Percentiles rank a stretch among this genome's conserved stretches.
phyloP scores from a whole-genome alignment of 1,139 yeast genomes.

The Candida glucosophila region DNA sequence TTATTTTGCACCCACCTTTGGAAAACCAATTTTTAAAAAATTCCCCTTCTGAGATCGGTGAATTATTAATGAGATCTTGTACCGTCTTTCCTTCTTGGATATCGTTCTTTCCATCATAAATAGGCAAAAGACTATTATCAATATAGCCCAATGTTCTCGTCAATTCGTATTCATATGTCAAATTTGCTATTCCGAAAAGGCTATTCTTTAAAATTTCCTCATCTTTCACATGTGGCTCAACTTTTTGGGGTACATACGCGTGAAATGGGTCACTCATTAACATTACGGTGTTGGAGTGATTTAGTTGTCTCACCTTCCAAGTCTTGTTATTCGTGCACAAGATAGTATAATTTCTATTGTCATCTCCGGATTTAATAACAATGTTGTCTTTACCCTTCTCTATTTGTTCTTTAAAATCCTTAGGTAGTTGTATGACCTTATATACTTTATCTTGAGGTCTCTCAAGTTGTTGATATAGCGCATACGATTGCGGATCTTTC shows the following conservation, averaged over 20 bases:
- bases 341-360: conserved; percentile 37
- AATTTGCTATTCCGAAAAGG: conserved; percentile 32
- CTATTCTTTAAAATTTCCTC: conserved; percentile 7
- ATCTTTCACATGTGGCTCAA: conserved; percentile 8
- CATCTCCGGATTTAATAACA: conserved; percentile 38
- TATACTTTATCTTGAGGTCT: conserved; percentile 23
- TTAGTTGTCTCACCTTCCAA: conserved; percentile 65
- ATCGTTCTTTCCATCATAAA: conserved; percentile 25
- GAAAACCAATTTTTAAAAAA: conserved; percentile 45
- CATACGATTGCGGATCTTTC: conserved; percentile 1
- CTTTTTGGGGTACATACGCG: too few species aligned
- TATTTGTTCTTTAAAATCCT: conserved; percentile 40
- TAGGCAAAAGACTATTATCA: conserved; percentile 37
- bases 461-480: conserved; percentile 18
- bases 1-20: conserved; percentile 49
- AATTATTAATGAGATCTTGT: conserved; percentile 32
- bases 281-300: conserved; percentile 77
- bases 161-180: conserved; percentile 46
- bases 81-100: background rate
- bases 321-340: conserved; percentile 55
- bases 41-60: conserved; percentile 52
- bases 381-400: conserved; percentile 18
- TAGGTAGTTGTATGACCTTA: conserved; percentile 53
- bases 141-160: conserved; percentile 33
- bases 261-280: conserved; percentile 40